phyloP scores from a whole-genome alignment of 257 asterid genomes.

The Solanum etuberosum region DNA sequence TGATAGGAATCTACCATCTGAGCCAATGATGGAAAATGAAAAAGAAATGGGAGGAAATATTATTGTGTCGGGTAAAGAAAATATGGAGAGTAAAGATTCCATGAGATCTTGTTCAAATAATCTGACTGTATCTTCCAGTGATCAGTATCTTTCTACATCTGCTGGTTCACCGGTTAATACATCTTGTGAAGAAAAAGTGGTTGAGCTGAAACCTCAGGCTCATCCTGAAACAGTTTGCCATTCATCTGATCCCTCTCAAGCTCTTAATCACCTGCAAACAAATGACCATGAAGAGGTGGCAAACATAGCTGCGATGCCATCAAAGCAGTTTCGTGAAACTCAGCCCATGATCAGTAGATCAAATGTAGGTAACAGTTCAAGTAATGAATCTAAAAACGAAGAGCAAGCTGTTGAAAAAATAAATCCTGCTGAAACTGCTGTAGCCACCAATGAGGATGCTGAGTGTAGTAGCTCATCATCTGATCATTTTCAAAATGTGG shows the following conservation, averaged over 20 bases:
- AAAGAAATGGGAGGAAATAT: conserved; percentile 27
- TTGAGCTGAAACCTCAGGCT: conserved; percentile 24
- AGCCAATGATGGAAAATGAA: conserved; percentile 17
- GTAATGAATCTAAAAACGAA: not conserved
- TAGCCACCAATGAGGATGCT: conserved; percentile 14
- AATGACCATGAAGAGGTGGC: conserved; percentile 2
- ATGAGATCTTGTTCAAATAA: conserved; percentile 23
- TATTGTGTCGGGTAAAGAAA: conserved; percentile 16
- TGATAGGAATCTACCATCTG: conserved; percentile 19
- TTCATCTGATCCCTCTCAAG: conserved; percentile 24
- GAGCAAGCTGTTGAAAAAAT: conserved; percentile 22
- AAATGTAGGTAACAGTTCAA: not conserved
- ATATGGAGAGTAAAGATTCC: conserved; percentile 26
- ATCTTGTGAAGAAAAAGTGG: conserved; percentile 15
- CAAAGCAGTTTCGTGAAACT: not conserved
- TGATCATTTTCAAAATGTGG: conserved; percentile 32
- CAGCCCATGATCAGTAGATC: not conserved
- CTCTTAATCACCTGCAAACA: conserved; percentile 12
- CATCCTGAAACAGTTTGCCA: conserved; percentile 8
- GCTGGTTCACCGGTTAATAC: conserved; percentile 17
- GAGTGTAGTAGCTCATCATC: conserved; percentile 25
- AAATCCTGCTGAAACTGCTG: conserved; percentile 32
- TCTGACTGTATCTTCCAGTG: conserved; percentile 16
- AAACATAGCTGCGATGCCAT: conserved; percentile 11
- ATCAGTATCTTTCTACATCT: conserved; percentile 24